Conservation (phyloP, 2,329 filamentous ascomycete genomes). For the Diaporthe citri region DNA sequence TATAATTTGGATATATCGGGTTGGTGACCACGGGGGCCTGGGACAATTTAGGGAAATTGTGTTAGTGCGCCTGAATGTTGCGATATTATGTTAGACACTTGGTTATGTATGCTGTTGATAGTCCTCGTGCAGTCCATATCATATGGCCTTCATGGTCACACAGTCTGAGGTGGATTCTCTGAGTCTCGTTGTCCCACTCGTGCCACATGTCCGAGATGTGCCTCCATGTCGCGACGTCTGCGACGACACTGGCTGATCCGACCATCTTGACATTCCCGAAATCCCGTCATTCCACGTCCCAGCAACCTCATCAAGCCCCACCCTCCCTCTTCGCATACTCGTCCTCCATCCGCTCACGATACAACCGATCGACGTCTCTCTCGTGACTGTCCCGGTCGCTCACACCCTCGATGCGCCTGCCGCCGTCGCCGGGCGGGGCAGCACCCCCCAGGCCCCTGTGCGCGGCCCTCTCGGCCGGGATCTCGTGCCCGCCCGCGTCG, state of each 20-base stretch:
- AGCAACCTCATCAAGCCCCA: slow-evolving; percentile 52
- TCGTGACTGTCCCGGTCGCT: neutral
- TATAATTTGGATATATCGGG: fast-evolving
- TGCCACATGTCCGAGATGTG: neutral
- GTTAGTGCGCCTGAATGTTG: fast-evolving
- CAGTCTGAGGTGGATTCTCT: neutral
- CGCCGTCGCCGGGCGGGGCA: neutral
- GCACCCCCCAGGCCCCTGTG: slow-evolving; percentile 3
- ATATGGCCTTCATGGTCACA: neutral
- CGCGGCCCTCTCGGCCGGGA: slow-evolving; percentile 14
- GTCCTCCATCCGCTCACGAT: slow-evolving; percentile 67
- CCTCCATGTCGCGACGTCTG: fast-evolving
- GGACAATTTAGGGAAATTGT: too few relatives aligned
- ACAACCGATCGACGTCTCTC: slow-evolving; percentile 43
- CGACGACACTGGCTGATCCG: too few relatives aligned
- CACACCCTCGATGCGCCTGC: slow-evolving; percentile 32
- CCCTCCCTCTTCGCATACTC: slow-evolving; percentile 69
- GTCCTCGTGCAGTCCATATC: neutral
- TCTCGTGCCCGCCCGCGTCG: slow-evolving; percentile 25
- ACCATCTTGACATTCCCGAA: fast-evolving
- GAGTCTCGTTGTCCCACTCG: neutral
- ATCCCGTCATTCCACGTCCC: too few relatives aligned
- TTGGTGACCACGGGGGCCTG: fast-evolving
- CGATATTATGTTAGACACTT: neutral
- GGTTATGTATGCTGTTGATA: neutral